A percentile compares a stretch with the other conserved stretches of the same genome.
These are phyloP conservation scores for Rubia yunnanensis DNA, from an alignment of 257 asterid genomes.

Conservation along the genomic window DNA sequence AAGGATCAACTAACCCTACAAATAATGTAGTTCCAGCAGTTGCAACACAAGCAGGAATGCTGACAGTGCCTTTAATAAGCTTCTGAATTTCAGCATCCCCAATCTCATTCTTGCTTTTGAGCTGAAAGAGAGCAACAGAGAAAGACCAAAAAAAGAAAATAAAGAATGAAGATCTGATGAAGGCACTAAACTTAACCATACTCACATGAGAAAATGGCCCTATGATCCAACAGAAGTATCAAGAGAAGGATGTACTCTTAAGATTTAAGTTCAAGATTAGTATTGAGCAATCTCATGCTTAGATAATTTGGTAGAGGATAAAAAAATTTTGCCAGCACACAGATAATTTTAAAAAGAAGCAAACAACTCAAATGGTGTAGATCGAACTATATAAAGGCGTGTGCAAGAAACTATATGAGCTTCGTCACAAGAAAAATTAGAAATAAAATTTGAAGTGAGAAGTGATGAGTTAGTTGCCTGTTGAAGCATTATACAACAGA, in stretches of 20 bases:
- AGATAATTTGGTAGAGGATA: not conserved
- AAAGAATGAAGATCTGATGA: not conserved
- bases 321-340: too few relatives aligned
- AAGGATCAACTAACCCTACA: constrained; percentile 51
- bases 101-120: constrained; percentile 45
- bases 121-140: constrained; percentile 34
- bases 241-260: not conserved
- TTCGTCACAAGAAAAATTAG: not conserved
- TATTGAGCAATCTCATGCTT: not conserved
- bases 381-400: not conserved
- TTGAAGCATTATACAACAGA: not conserved
- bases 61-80: constrained; percentile 54
- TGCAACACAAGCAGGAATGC: constrained; percentile 77
- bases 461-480: not conserved
- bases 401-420: not conserved
- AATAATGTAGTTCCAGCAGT: constrained; percentile 87
- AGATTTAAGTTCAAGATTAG: not conserved
- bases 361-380: not conserved
- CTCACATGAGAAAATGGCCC: not conserved
- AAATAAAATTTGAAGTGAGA: not conserved
- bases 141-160: not conserved
- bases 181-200: not conserved
- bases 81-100: constrained; percentile 56
- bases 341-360: not conserved
- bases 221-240: not conserved